Evolutionary conservation across 345 rosid species (phyloP).

Genomic region (Mallotus nudiflorus): DNA sequence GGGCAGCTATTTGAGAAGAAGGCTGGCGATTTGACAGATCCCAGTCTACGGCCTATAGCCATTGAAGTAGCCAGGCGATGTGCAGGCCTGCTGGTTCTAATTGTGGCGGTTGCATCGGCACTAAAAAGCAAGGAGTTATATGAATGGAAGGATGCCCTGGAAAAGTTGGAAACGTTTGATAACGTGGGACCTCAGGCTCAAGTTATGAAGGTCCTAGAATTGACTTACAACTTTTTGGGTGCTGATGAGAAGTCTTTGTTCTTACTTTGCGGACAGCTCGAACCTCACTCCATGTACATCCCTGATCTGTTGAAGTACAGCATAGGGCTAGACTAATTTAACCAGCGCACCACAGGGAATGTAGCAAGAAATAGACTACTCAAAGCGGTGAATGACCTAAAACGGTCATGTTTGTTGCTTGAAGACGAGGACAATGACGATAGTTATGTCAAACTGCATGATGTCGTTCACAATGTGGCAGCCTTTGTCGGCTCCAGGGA

Average conservation of each 20-base stretch:
- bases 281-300: too few relatives aligned
- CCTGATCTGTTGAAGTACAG: slow-evolving; percentile 23
- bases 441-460: slow-evolving; percentile 22
- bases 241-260: slow-evolving; percentile 8
- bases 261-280: slow-evolving; percentile 28
- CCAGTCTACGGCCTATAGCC: too few relatives aligned
- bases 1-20: too few relatives aligned
- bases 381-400: slow-evolving; percentile 23
- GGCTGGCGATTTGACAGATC: too few relatives aligned
- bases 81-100: too few relatives aligned
- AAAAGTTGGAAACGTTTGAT: neutral
- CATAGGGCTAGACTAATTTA: slow-evolving; percentile 31
- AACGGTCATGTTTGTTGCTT: slow-evolving; percentile 24
- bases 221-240: slow-evolving; percentile 9
- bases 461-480: slow-evolving; percentile 29
- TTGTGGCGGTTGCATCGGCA: too few relatives aligned
- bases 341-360: neutral
- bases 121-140: too few relatives aligned
- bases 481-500: slow-evolving; percentile 14
- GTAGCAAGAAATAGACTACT: slow-evolving; percentile 18
- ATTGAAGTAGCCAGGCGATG: too few relatives aligned
- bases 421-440: neutral
- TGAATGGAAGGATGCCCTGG: neutral
- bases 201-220: neutral
- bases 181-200: neutral